Conservation (phyloP, 164 flowering plant species). For the Santalum album region DNA sequence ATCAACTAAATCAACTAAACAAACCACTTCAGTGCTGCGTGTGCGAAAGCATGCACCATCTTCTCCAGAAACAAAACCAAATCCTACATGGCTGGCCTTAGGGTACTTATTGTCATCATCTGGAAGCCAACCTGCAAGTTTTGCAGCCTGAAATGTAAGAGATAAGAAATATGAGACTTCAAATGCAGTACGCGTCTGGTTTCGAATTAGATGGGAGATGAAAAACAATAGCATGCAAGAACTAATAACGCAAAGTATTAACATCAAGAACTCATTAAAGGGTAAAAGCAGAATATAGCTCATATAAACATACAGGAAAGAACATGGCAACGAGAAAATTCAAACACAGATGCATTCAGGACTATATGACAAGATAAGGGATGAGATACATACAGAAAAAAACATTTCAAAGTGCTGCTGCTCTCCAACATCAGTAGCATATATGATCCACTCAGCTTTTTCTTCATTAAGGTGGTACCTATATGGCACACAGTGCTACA, state of each 20-base stretch:
- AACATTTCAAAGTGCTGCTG: constrained; percentile 86
- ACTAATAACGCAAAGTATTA: too few species aligned
- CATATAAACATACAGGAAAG: neutral
- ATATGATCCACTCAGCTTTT: constrained; percentile 92
- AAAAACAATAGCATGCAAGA: too few species aligned
- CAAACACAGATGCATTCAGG: neutral
- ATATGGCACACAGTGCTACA: constrained; percentile 11
- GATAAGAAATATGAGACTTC: too few species aligned
- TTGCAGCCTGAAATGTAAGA: constrained; percentile 86
- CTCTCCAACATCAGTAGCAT: constrained; percentile 96
- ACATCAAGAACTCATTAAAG: too few species aligned
- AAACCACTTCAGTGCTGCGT: constrained; percentile 72
- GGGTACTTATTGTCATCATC: constrained; percentile 44
- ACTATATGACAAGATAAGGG: neutral
- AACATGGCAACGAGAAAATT: too few species aligned
- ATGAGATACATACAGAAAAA: constrained; percentile 58
- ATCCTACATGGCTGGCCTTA: constrained; percentile 77
- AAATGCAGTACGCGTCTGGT: too few species aligned
- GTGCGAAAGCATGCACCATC: constrained; percentile 94
- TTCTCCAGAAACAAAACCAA: constrained; percentile 96
- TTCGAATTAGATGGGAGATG: too few species aligned
- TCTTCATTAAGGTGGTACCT: constrained; percentile 98
- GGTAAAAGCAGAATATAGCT: too few species aligned
- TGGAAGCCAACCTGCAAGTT: constrained; percentile 89
- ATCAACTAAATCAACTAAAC: constrained; percentile 85